A percentile compares a stretch with the other conserved stretches of the same genome.
Evolutionary conservation across 1,139 yeast genomes (phyloP).

Genomic region (Candida freyschussii): DNA sequence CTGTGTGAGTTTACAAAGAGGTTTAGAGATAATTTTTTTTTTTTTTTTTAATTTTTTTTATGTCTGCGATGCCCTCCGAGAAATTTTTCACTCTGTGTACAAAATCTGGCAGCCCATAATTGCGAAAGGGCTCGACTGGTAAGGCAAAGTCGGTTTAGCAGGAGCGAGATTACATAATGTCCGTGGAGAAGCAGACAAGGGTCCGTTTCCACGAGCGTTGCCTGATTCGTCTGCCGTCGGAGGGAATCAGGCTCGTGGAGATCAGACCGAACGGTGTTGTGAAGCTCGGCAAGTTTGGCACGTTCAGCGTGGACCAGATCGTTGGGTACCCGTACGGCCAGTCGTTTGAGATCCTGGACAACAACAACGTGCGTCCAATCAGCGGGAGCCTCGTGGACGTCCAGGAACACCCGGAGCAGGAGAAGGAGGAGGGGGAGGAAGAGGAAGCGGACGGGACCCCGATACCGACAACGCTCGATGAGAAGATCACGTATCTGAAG

Average conservation of each 20-base stretch:
- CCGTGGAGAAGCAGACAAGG: conserved; percentile 11
- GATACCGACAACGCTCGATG: conserved; percentile 18
- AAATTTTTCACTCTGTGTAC: conserved; percentile 1
- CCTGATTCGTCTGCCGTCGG: conserved; percentile 74
- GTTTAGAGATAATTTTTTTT: too few species aligned
- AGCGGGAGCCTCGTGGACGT: conserved; percentile 30
- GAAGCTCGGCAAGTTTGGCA: conserved; percentile 86
- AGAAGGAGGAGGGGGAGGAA: conserved; percentile 30
- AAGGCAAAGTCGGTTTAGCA: too few species aligned
- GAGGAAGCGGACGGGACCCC: conserved; percentile 22
- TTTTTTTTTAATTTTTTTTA: conserved; percentile 1
- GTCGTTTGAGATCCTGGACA: conserved; percentile 76
- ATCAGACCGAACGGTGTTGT: conserved; percentile 55
- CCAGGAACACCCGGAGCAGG: conserved; percentile 27
- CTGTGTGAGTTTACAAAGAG: too few species aligned
- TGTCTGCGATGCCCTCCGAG: conserved; percentile 3
- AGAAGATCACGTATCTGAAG: conserved; percentile 25
- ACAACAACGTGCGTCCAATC: conserved; percentile 47
- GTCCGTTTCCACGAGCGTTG: conserved; percentile 39
- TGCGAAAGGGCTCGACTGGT: too few species aligned
- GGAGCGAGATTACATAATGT: conserved; percentile 3
- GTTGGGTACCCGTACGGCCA: conserved; percentile 84
- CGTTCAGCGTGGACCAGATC: conserved; percentile 68
- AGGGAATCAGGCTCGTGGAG: conserved; percentile 65
- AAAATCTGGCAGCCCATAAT: too few species aligned